phyloP scores from a whole-genome alignment of 1,139 yeast species.

The Magnusiomyces suaveolens region DNA sequence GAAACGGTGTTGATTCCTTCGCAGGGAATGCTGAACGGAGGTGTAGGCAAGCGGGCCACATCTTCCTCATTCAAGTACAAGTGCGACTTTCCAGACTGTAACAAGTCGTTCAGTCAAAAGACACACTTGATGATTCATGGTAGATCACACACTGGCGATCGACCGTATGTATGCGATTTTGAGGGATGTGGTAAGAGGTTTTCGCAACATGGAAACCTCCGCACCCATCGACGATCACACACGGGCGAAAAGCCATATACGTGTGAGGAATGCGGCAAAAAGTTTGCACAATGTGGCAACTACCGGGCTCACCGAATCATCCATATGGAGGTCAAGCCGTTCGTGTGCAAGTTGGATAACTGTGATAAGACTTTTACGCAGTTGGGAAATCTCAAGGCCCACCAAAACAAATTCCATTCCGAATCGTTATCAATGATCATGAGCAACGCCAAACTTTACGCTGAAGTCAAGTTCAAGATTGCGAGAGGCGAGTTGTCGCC shows the following conservation, averaged over 20 bases:
- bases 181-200: constrained; percentile 56
- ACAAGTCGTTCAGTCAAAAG: constrained; percentile 80
- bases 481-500: constrained; percentile 40
- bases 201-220: constrained; percentile 84
- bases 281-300: constrained; percentile 83
- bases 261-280: constrained; percentile 62
- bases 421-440: constrained; percentile 60
- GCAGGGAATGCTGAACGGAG: constrained; percentile 64
- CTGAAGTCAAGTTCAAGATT: constrained; percentile 14
- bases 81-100: constrained; percentile 55
- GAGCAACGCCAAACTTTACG: constrained; percentile 28
- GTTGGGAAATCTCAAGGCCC: constrained; percentile 85
- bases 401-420: constrained; percentile 81
- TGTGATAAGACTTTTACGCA: constrained; percentile 86
- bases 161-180: constrained; percentile 58
- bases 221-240: constrained; percentile 74
- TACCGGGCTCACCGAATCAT: constrained; percentile 77
- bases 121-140: constrained; percentile 85
- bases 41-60: constrained; percentile 59
- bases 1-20: constrained; percentile 45
- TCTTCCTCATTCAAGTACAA: constrained; percentile 39
- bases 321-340: constrained; percentile 72
- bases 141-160: constrained; percentile 71
- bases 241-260: constrained; percentile 85
- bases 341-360: constrained; percentile 64